Evolutionary conservation across 306 rosid species (phyloP).

Genomic region (Vigna angularis): DNA sequence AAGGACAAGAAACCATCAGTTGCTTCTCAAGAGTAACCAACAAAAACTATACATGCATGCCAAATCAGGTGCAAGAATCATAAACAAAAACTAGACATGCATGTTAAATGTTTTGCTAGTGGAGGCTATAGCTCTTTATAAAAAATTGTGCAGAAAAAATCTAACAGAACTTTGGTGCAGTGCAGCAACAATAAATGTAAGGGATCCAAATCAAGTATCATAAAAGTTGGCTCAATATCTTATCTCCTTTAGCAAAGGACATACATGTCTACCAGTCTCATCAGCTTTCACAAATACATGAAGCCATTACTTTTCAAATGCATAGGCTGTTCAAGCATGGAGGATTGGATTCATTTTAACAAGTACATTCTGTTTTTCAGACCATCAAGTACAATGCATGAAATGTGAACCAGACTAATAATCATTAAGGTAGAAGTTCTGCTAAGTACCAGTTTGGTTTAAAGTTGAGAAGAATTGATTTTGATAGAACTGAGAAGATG

Average conservation of each 20-base stretch:
- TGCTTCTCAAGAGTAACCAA: not conserved
- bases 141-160: not conserved
- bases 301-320: slow-evolving; percentile 9
- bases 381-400: slow-evolving; percentile 5
- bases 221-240: not conserved
- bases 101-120: slow-evolving; percentile 12
- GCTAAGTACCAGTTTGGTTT: not conserved
- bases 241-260: not conserved
- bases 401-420: not conserved
- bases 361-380: not conserved
- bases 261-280: not conserved
- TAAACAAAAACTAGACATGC: slow-evolving; percentile 24
- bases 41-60: not conserved
- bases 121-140: not conserved
- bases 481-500: not conserved
- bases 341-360: slow-evolving; percentile 7
- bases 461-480: not conserved
- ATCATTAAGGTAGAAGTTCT: not conserved
- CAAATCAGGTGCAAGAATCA: slow-evolving; percentile 30
- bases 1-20: slow-evolving; percentile 6
- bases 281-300: slow-evolving; percentile 18
- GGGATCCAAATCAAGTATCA: slow-evolving; percentile 11
- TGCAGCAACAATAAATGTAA: slow-evolving; percentile 6
- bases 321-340: not conserved
- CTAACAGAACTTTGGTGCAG: slow-evolving; percentile 2